Conservation (phyloP, 306 rosid species). For the Pyrus pyrifolia region DNA sequence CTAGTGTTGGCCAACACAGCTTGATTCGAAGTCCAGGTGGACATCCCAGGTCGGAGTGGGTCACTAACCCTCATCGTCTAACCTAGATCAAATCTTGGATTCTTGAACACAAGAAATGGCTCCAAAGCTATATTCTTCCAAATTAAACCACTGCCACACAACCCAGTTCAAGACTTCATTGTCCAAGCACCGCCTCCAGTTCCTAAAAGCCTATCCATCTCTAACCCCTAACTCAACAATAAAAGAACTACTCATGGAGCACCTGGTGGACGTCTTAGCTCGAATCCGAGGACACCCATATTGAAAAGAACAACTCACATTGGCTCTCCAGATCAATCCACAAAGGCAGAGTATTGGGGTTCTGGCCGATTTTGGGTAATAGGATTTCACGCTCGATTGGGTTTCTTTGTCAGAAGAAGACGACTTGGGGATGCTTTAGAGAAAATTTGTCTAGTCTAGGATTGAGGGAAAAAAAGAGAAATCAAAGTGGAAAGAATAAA, state of each 20-base stretch:
- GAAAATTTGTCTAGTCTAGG: no score
- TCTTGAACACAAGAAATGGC: conserved; percentile 56
- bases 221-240: conserved; percentile 46
- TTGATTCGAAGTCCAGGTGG: no score
- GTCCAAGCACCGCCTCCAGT: conserved; percentile 77
- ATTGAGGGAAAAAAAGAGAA: conserved; percentile 35
- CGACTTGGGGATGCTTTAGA: conserved; percentile 31
- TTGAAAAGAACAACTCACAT: conserved; percentile 54
- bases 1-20: no score
- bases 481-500: no score
- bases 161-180: conserved; percentile 57
- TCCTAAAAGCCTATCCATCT: conserved; percentile 46
- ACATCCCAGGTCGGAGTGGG: no score
- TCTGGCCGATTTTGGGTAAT: conserved; percentile 89
- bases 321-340: conserved; percentile 51
- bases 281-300: conserved; percentile 85
- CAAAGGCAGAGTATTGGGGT: conserved; percentile 49
- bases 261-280: conserved; percentile 82
- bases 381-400: conserved; percentile 94
- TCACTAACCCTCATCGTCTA: background rate
- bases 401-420: conserved; percentile 79
- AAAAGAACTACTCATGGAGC: conserved; percentile 52
- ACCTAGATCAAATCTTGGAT: background rate
- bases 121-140: conserved; percentile 80
- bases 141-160: conserved; percentile 38